Evolutionary conservation across 2,329 filamentous ascomycete genomes (phyloP).

Genomic region (Bisporella sp.): DNA sequence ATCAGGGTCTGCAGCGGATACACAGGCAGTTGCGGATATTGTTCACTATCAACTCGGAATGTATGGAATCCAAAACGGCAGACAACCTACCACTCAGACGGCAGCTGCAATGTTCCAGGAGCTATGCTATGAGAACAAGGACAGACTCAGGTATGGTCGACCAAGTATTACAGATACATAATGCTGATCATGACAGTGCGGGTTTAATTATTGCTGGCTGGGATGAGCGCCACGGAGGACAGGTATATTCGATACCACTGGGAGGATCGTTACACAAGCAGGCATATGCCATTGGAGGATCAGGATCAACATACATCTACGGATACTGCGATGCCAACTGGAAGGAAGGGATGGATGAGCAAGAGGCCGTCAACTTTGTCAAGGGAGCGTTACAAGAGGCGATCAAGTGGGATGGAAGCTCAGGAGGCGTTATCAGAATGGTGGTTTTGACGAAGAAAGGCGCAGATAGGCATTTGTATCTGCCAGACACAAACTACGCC

Average conservation of each 20-base stretch:
- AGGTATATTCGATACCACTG: constrained; percentile 95
- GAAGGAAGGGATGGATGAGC: constrained; percentile 90
- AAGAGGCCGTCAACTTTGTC: constrained; percentile 85
- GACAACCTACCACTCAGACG: constrained; percentile 87
- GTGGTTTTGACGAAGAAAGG: constrained; percentile 89
- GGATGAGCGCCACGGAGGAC: constrained; percentile 89
- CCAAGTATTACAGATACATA: not conserved
- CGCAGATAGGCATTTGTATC: constrained; percentile 87
- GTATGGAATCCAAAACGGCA: constrained; percentile 85
- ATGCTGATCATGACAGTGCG: constrained; percentile 50
- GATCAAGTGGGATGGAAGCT: constrained; percentile 99
- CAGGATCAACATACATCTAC: constrained; percentile 98
- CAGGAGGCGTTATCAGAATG: constrained; percentile 95
- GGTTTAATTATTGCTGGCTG: constrained; percentile 98
- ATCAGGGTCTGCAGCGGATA: constrained; percentile 94
- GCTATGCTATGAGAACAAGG: constrained; percentile 97
- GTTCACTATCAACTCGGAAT: constrained; percentile 94
- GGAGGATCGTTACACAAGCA: constrained; percentile 98
- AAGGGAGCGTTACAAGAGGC: constrained; percentile 87
- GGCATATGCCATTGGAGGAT: constrained; percentile 89
- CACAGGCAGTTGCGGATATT: constrained; percentile 95
- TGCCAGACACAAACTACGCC: constrained; percentile 82
- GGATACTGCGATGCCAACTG: constrained; percentile 97
- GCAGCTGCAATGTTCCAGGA: constrained; percentile 96
- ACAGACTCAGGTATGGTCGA: constrained; percentile 67